Evolutionary conservation across 2,329 filamentous ascomycete species (phyloP).

Genomic region (Pseudopyricularia cyperi): DNA sequence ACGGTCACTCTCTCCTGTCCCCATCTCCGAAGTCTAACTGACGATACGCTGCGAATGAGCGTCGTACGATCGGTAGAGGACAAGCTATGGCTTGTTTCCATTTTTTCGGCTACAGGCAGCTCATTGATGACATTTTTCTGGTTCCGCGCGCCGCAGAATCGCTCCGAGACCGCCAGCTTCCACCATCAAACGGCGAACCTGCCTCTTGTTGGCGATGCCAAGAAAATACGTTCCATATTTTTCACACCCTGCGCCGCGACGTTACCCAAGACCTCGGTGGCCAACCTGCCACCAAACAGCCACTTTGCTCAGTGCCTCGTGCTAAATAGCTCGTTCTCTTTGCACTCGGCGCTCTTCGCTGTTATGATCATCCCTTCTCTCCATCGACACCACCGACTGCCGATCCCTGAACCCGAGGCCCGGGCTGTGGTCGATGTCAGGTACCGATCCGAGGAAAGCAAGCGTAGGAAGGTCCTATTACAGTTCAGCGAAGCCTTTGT

Average conservation of each 20-base stretch:
- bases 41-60: conserved; percentile 24
- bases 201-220: conserved; percentile 1
- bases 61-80: conserved; percentile 15
- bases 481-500: conserved; percentile 14
- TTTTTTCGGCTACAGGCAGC: conserved; percentile 11
- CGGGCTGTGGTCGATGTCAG: neutral
- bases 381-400: neutral
- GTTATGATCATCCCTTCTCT: neutral
- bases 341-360: conserved; percentile 6
- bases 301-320: conserved; percentile 8
- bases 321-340: conserved; percentile 4
- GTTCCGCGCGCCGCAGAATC: conserved; percentile 8
- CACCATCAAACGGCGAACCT: conserved; percentile 9
- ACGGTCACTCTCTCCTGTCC: conserved; percentile 25
- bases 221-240: neutral
- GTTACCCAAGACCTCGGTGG: neutral
- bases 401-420: neutral
- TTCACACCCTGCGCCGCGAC: neutral
- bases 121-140: conserved; percentile 13
- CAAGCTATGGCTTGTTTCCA: conserved; percentile 10
- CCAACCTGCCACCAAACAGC: neutral
- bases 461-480: conserved; percentile 6
- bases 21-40: conserved; percentile 26
- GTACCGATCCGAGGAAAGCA: neutral
- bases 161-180: conserved; percentile 6